Percentiles rank a stretch among this genome's conserved stretches.
phyloP scores from a whole-genome alignment of 352 stramenopile genomes.

The Thalassiosira mediterranea region DNA sequence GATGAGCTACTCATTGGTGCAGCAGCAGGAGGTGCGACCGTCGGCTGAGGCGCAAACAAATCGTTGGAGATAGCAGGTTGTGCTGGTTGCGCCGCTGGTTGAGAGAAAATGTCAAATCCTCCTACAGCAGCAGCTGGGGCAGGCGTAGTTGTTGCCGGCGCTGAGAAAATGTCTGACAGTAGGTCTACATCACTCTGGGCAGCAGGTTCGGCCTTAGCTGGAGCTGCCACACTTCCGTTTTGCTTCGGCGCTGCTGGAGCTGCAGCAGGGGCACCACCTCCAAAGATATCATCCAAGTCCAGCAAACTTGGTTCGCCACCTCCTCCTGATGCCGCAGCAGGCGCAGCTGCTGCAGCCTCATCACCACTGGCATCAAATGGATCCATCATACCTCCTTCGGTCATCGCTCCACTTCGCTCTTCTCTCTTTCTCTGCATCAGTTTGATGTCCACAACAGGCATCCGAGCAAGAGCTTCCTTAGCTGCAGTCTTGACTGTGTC shows the following conservation, averaged over 20 bases:
- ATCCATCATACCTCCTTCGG: slow-evolving; percentile 47
- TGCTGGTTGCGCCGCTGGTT: slow-evolving; percentile 24
- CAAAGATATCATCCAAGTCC: slow-evolving; percentile 96
- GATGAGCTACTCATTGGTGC: slow-evolving; percentile 16
- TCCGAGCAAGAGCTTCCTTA: slow-evolving; percentile 90
- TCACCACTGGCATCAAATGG: slow-evolving; percentile 53
- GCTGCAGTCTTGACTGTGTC: slow-evolving; percentile 65
- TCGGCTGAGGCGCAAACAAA: slow-evolving; percentile 55
- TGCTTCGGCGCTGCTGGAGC: slow-evolving; percentile 22
- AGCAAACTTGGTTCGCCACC: slow-evolving; percentile 85
- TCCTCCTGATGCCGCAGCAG: slow-evolving; percentile 44
- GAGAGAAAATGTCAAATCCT: slow-evolving; percentile 65
- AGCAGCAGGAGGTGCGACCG: slow-evolving; percentile 52
- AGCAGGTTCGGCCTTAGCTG: slow-evolving; percentile 45
- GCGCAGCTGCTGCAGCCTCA: slow-evolving; percentile 15
- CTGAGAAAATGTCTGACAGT: slow-evolving; percentile 90
- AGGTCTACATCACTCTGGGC: slow-evolving; percentile 87
- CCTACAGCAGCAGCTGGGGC: slow-evolving; percentile 28
- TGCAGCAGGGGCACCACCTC: slow-evolving; percentile 67
- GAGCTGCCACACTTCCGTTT: slow-evolving; percentile 25
- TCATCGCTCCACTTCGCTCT: slow-evolving; percentile 40
- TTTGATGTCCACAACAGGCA: slow-evolving; percentile 92
- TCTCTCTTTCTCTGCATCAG: slow-evolving; percentile 72
- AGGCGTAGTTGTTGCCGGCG: slow-evolving; percentile 17
- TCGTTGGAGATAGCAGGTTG: slow-evolving; percentile 46